Conservation (phyloP, 2,329 filamentous ascomycete genomes). For the Penicillium frequentans region DNA sequence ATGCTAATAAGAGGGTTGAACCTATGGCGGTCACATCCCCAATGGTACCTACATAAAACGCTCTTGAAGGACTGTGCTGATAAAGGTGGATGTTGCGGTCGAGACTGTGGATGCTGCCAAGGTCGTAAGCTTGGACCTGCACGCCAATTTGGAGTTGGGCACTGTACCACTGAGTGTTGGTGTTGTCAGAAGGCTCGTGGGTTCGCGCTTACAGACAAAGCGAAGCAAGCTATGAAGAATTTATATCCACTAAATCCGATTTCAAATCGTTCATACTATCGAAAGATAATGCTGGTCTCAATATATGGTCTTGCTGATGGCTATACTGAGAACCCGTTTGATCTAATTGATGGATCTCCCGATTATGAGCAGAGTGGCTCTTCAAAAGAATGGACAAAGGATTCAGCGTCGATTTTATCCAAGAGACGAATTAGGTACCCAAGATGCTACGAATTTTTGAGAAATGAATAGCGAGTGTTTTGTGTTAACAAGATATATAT, state of each 20-base stretch:
- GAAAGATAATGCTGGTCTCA: neutral
- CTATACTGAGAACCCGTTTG: neutral
- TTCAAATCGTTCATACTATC: neutral
- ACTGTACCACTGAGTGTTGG: neutral
- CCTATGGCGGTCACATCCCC: neutral
- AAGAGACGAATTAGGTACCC: no score
- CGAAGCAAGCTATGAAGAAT: neutral
- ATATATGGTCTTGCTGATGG: neutral
- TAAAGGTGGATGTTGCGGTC: neutral
- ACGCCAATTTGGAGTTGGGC: neutral
- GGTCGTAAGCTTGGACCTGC: neutral
- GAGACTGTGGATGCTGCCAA: neutral
- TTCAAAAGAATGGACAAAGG: no score
- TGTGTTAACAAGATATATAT: no score
- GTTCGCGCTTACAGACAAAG: neutral
- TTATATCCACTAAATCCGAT: neutral
- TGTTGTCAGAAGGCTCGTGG: neutral
- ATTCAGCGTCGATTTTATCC: no score
- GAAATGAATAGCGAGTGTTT: no score
- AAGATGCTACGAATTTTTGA: no score
- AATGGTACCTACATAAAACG: neutral
- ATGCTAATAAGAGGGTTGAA: neutral
- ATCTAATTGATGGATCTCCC: neutral
- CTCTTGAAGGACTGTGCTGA: neutral
- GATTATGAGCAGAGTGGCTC: no score